A percentile compares a stretch with the other conserved stretches of the same genome.
phyloP scores from a whole-genome alignment of 106 monocot species.

The Apostasia ramifera region DNA sequence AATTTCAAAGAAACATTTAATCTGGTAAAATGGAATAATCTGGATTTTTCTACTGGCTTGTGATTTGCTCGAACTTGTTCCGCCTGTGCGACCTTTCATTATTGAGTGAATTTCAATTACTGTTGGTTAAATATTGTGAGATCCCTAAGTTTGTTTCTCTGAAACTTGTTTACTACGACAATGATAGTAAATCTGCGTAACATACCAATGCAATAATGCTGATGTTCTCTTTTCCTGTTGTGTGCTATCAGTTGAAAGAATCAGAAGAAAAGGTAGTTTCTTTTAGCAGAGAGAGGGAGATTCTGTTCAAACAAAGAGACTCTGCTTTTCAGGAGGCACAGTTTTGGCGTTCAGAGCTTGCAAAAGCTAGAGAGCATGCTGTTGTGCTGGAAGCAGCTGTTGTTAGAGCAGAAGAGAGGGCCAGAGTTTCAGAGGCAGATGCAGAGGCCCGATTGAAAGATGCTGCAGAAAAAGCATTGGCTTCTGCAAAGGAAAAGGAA shows the following conservation, averaged over 20 bases:
- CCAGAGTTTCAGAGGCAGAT: conserved; percentile 64
- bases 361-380: conserved; percentile 84
- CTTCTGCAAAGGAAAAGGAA: conserved; percentile 76
- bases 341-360: conserved; percentile 88
- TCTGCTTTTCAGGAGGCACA: conserved; percentile 82
- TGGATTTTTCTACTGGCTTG: too few relatives aligned
- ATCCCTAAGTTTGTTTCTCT: too few relatives aligned
- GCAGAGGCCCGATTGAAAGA: conserved; percentile 56
- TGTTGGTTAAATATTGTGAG: too few relatives aligned
- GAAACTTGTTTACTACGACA: too few relatives aligned
- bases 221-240: not conserved
- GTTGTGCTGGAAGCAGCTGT: conserved; percentile 88
- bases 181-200: not conserved
- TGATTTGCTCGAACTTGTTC: too few relatives aligned
- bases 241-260: conserved; percentile 53
- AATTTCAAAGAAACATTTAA: too few relatives aligned
- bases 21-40: too few relatives aligned
- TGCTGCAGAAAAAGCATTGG: conserved; percentile 45
- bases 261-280: conserved; percentile 46
- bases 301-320: conserved; percentile 64
- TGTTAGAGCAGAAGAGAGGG: conserved; percentile 84
- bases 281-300: conserved; percentile 55
- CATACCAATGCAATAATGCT: not conserved
- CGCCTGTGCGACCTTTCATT: too few relatives aligned
- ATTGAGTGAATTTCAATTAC: too few relatives aligned